These are phyloP conservation scores for Hymenoscyphus infarciens DNA, from an alignment of 2,329 filamentous ascomycete genomes.

Conservation along the genomic window DNA sequence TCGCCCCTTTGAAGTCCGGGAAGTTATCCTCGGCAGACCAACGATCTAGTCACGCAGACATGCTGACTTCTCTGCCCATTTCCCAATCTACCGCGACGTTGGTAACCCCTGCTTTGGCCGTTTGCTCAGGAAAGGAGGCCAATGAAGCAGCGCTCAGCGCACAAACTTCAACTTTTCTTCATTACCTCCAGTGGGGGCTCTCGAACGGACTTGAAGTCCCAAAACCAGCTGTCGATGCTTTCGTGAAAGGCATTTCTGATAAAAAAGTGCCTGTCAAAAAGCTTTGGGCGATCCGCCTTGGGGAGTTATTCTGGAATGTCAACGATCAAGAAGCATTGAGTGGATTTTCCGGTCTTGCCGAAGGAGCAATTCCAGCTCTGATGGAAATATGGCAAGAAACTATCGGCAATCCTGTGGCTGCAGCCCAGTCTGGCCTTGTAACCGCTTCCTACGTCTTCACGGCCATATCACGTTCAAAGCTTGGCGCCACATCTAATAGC, in stretches of 20 bases:
- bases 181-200: constrained; percentile 61
- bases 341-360: constrained; percentile 48
- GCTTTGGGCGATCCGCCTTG: constrained; percentile 74
- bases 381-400: constrained; percentile 75
- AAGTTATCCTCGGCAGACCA: constrained; percentile 86
- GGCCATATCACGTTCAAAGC: constrained; percentile 55
- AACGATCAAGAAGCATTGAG: constrained; percentile 45
- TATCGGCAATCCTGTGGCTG: constrained; percentile 69
- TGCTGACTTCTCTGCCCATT: constrained; percentile 63
- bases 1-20: constrained; percentile 73
- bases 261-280: constrained; percentile 77
- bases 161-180: constrained; percentile 68
- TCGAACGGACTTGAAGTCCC: constrained; percentile 58
- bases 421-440: constrained; percentile 79
- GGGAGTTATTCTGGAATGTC: constrained; percentile 63
- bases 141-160: constrained; percentile 79
- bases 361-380: constrained; percentile 52
- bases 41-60: constrained; percentile 75
- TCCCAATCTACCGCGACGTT: constrained; percentile 62
- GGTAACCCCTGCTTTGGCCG: constrained; percentile 62
- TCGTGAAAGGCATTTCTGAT: constrained; percentile 78
- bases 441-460: constrained; percentile 73
- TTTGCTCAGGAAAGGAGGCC: constrained; percentile 75
- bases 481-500: constrained; percentile 50
- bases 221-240: constrained; percentile 64